phyloP scores from a whole-genome alignment of 768 basidiomycete species.

The Tulasnella sp. region DNA sequence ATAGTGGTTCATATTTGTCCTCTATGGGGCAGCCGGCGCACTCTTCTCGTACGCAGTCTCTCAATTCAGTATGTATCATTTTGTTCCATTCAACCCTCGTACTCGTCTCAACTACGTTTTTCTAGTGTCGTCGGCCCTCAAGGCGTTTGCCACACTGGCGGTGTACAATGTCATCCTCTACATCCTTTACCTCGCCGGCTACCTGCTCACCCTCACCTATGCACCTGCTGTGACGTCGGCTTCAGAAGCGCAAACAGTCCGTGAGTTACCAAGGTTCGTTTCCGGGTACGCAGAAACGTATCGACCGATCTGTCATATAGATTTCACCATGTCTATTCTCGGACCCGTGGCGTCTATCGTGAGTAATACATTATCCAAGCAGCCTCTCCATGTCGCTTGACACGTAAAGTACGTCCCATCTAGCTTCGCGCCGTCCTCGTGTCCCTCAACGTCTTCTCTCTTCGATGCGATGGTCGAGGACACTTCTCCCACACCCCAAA shows the following conservation, averaged over 20 bases:
- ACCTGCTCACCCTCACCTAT: slow-evolving; percentile 64
- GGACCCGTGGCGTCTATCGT: slow-evolving; percentile 63
- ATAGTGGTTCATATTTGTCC: slow-evolving; percentile 59
- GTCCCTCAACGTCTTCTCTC: slow-evolving; percentile 65
- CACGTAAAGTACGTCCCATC: not conserved
- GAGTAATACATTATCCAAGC: slow-evolving; percentile 22
- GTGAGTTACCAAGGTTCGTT: slow-evolving; percentile 25
- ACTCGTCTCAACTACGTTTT: not conserved
- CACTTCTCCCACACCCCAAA: slow-evolving; percentile 37
- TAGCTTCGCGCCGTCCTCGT: slow-evolving; percentile 59
- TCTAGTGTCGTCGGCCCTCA: slow-evolving; percentile 45
- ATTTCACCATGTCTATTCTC: slow-evolving; percentile 55
- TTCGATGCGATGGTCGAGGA: slow-evolving; percentile 50
- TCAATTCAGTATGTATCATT: slow-evolving; percentile 29
- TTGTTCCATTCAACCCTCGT: not conserved
- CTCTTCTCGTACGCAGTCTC: slow-evolving; percentile 60
- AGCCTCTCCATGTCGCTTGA: no score
- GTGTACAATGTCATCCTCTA: slow-evolving; percentile 66
- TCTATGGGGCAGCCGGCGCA: slow-evolving; percentile 58
- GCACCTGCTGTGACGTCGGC: slow-evolving; percentile 47
- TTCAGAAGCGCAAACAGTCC: slow-evolving; percentile 48
- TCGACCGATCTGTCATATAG: slow-evolving; percentile 21
- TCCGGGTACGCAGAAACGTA: not conserved
- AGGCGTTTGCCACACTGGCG: slow-evolving; percentile 61
- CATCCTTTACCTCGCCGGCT: slow-evolving; percentile 54